A percentile compares a stretch with the other conserved stretches of the same genome.
Evolutionary conservation across 768 basidiomycete species (phyloP).

Genomic region (Hygrophorus russula): DNA sequence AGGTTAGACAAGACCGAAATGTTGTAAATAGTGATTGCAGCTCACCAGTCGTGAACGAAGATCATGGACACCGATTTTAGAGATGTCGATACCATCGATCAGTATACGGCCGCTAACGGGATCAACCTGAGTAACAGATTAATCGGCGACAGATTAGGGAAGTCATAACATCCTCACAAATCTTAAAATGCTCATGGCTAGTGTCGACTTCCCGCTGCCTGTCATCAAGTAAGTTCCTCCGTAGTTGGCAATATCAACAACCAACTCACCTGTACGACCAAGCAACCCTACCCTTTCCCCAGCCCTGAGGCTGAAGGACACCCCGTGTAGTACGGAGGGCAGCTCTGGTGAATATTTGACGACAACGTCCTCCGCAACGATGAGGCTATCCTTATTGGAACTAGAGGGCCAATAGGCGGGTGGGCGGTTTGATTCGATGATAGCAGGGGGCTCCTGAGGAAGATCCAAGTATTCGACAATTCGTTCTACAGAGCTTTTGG

Average conservation of each 20-base stretch:
- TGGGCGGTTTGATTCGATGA: conserved; percentile 63
- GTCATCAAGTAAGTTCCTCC: neutral
- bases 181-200: conserved; percentile 78
- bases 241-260: neutral
- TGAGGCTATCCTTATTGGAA: conserved; percentile 41
- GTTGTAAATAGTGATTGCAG: neutral
- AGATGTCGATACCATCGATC: conserved; percentile 85
- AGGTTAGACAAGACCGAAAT: neutral
- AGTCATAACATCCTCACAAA: conserved; percentile 39
- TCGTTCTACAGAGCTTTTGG: conserved; percentile 72
- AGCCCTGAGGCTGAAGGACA: conserved; percentile 63
- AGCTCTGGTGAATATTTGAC: conserved; percentile 81
- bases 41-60: conserved; percentile 63
- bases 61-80: conserved; percentile 75
- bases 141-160: conserved; percentile 1
- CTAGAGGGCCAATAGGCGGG: conserved; percentile 93
- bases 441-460: conserved; percentile 74
- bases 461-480: conserved; percentile 85
- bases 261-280: conserved; percentile 52
- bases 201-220: conserved; percentile 74
- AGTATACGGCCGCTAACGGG: conserved; percentile 64
- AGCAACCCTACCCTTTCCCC: conserved; percentile 71
- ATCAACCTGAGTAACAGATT: conserved; percentile 39
- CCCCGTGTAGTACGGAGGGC: conserved; percentile 64
- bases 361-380: conserved; percentile 64